Percentiles rank a stretch among this genome's conserved stretches.
phyloP scores from a whole-genome alignment of 306 rosid species.

The Cicer chorassanicum region DNA sequence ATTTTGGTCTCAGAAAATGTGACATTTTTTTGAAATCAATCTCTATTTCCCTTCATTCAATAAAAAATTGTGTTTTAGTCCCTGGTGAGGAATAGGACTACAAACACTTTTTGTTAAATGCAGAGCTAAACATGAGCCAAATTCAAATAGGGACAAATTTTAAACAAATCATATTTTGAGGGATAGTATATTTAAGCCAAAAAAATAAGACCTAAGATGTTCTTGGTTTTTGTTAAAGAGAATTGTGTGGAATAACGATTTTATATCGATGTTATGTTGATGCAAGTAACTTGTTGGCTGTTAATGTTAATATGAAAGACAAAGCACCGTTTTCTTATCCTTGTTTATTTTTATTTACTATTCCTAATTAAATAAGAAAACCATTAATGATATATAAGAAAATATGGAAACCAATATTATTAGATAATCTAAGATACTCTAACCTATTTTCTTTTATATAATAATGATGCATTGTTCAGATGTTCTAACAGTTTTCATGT shows the following conservation, averaged over 20 bases:
- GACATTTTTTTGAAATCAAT: background rate
- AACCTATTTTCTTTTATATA: background rate
- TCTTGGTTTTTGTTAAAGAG: slow-evolving; percentile 37
- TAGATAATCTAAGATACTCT: background rate
- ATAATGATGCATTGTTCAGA: background rate
- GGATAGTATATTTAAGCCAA: background rate
- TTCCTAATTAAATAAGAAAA: slow-evolving; percentile 15
- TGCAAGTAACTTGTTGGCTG: background rate
- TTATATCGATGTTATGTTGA: slow-evolving; percentile 10
- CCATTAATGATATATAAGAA: background rate
- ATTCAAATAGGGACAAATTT: background rate
- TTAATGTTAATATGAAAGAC: background rate
- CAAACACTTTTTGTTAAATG: background rate
- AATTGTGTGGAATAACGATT: background rate
- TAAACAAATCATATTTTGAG: background rate
- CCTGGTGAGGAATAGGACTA: background rate
- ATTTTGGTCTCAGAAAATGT: background rate
- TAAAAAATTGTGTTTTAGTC: background rate
- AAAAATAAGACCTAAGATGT: slow-evolving; percentile 33
- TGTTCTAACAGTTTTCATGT: slow-evolving; percentile 18
- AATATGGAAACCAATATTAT: slow-evolving; percentile 2
- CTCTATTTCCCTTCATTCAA: slow-evolving; percentile 3
- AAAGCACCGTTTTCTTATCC: slow-evolving; percentile 6
- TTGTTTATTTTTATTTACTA: slow-evolving; percentile 7
- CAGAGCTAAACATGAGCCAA: background rate